phyloP scores from a whole-genome alignment of 129 eudicot genomes.

The Deinandra increscens region DNA sequence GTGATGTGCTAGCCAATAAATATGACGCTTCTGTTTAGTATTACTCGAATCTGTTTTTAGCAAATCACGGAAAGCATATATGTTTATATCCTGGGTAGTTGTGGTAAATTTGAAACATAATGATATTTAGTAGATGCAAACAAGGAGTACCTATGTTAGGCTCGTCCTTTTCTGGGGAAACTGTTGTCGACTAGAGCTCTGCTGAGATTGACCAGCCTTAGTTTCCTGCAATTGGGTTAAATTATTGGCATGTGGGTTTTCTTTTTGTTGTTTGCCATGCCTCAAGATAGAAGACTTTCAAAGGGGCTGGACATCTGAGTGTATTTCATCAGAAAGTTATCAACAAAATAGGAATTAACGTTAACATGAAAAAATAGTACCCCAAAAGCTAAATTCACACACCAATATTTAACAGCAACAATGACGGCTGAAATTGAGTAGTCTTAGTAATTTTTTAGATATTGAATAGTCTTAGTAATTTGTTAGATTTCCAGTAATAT shows the following conservation, averaged over 20 bases:
- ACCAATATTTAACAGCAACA: too few species aligned
- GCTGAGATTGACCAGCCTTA: constrained; percentile 23
- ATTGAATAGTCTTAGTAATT: too few species aligned
- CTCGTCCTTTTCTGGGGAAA: constrained; percentile 26
- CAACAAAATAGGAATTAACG: not conserved
- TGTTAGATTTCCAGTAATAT: too few species aligned
- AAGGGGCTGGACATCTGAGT: constrained; percentile 1
- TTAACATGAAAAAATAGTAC: too few species aligned
- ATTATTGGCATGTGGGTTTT: constrained; percentile 18
- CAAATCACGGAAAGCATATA: not conserved
- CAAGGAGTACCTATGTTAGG: constrained; percentile 1
- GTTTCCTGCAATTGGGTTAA: constrained; percentile 17
- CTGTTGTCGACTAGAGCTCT: constrained; percentile 31
- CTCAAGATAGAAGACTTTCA: constrained; percentile 27
- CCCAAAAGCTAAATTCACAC: too few species aligned
- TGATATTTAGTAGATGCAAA: not conserved
- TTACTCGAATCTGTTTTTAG: constrained; percentile 30
- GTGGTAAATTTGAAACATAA: not conserved
- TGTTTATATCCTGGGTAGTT: constrained; percentile 2
- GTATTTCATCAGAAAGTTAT: constrained; percentile 11
- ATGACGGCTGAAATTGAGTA: too few species aligned
- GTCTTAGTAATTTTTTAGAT: too few species aligned
- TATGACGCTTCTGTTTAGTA: constrained; percentile 22
- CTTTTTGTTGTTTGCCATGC: constrained; percentile 16
- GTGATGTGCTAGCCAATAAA: constrained; percentile 34